Evolutionary conservation across 352 stramenopile genomes (phyloP).

Genomic region (Pseudoperonospora humuli): DNA sequence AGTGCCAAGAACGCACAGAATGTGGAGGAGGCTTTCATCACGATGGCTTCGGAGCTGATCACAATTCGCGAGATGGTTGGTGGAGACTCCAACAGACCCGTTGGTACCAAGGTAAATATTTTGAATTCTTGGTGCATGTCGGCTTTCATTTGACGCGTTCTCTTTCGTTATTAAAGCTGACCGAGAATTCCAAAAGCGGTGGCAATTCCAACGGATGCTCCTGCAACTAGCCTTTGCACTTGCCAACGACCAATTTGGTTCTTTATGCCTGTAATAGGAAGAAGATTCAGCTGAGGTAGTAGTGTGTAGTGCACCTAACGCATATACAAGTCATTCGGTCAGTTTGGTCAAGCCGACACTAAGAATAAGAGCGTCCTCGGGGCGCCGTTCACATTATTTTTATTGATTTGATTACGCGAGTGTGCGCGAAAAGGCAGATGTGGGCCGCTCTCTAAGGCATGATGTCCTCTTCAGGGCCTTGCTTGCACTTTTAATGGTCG

Average conservation of each 20-base stretch:
- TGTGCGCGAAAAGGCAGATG: neutral
- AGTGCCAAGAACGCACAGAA: constrained; percentile 98
- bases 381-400: constrained; percentile 16
- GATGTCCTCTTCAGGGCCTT: neutral
- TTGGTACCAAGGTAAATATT: constrained; percentile 50
- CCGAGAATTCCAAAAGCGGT: constrained; percentile 26
- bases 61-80: constrained; percentile 85
- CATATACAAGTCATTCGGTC: constrained; percentile 5
- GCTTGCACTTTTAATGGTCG: constrained; percentile 32
- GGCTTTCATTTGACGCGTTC: constrained; percentile 10
- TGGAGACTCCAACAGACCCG: constrained; percentile 54
- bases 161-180: constrained; percentile 20
- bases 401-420: constrained; percentile 11
- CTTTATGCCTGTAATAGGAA: constrained; percentile 4
- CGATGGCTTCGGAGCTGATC: constrained; percentile 98
- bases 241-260: neutral
- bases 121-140: constrained; percentile 1
- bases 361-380: constrained; percentile 9
- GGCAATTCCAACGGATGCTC: constrained; percentile 30
- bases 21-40: constrained; percentile 99
- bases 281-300: constrained; percentile 13
- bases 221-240: constrained; percentile 25
- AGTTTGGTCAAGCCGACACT: constrained; percentile 7
- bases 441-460: constrained; percentile 1
- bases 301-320: constrained; percentile 12